Evolutionary conservation across 495 filamentous ascomycete genomes (phyloP).

Genomic region (Physcia stellaris): DNA sequence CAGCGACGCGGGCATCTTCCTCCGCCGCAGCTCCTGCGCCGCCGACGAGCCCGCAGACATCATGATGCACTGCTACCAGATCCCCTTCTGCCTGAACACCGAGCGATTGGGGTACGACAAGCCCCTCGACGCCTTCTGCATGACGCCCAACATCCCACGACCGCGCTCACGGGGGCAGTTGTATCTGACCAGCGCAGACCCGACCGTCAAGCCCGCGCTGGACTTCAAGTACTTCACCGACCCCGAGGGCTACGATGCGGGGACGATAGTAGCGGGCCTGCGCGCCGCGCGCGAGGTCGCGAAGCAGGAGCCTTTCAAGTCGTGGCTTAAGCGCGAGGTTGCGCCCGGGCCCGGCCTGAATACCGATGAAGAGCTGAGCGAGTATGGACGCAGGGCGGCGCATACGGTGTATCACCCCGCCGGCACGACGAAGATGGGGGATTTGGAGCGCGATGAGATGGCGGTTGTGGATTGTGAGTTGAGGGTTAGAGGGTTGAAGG

Average conservation of each 20-base stretch:
- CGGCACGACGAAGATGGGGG: slow-evolving; percentile 80
- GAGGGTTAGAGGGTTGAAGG: slow-evolving; percentile 41
- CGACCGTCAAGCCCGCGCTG: slow-evolving; percentile 60
- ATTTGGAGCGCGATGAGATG: slow-evolving; percentile 43
- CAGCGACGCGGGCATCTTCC: slow-evolving; percentile 71
- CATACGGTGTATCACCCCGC: slow-evolving; percentile 82
- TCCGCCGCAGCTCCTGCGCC: slow-evolving; percentile 53
- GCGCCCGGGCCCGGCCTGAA: slow-evolving; percentile 57
- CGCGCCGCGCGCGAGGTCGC: slow-evolving; percentile 59
- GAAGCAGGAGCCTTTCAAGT: slow-evolving; percentile 54
- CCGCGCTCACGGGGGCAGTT: slow-evolving; percentile 61
- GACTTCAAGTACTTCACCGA: slow-evolving; percentile 88
- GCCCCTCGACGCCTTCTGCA: slow-evolving; percentile 71
- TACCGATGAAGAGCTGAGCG: slow-evolving; percentile 55
- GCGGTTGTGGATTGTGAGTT: slow-evolving; percentile 49
- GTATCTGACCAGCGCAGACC: slow-evolving; percentile 58
- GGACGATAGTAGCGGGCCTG: slow-evolving; percentile 67
- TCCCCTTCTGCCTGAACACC: slow-evolving; percentile 64
- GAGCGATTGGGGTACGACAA: slow-evolving; percentile 59
- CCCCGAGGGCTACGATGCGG: slow-evolving; percentile 67
- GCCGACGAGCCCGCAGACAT: slow-evolving; percentile 60
- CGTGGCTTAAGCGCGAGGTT: slow-evolving; percentile 69
- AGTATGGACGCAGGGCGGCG: slow-evolving; percentile 61
- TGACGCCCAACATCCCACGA: slow-evolving; percentile 82
- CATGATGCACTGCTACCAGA: slow-evolving; percentile 91